Evolutionary conservation across 352 stramenopile genomes (phyloP).

Genomic region (Phytophthora chlamydospora): DNA sequence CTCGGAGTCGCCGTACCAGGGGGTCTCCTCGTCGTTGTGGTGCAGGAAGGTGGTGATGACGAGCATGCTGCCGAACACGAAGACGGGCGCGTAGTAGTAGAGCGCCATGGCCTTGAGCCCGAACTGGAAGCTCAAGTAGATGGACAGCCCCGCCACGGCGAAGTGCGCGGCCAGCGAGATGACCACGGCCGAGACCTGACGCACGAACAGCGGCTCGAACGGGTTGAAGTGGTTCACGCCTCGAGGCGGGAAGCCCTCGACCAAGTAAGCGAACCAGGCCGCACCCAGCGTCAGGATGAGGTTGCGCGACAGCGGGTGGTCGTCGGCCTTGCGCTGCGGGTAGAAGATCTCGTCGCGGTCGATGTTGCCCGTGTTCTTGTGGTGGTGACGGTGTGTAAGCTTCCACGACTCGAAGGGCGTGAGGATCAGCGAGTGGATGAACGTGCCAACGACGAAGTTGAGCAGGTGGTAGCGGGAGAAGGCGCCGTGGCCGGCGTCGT

Average conservation of each 20-base stretch:
- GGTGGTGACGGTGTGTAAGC: conserved; percentile 81
- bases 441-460: conserved; percentile 77
- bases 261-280: conserved; percentile 76
- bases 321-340: conserved; percentile 65
- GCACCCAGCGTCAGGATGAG: conserved; percentile 57
- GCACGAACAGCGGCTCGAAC: conserved; percentile 77
- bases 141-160: conserved; percentile 39
- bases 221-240: conserved; percentile 85
- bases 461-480: conserved; percentile 82
- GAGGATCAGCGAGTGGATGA: conserved; percentile 84
- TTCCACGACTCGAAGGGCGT: conserved; percentile 85
- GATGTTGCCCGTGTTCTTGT: conserved; percentile 90
- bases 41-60: conserved; percentile 88
- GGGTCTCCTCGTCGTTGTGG: conserved; percentile 85
- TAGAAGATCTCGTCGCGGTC: conserved; percentile 88
- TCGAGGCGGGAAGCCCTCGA: conserved; percentile 75
- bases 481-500: conserved; percentile 81
- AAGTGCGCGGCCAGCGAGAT: conserved; percentile 62
- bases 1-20: conserved; percentile 83
- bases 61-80: conserved; percentile 80
- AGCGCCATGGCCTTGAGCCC: conserved; percentile 64
- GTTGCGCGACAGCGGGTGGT: conserved; percentile 57
- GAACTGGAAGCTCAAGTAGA: conserved; percentile 53
- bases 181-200: conserved; percentile 64
- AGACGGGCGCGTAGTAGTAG: conserved; percentile 83